Conservation (phyloP, 306 rosid genomes). For the Phaseolus lunatus region DNA sequence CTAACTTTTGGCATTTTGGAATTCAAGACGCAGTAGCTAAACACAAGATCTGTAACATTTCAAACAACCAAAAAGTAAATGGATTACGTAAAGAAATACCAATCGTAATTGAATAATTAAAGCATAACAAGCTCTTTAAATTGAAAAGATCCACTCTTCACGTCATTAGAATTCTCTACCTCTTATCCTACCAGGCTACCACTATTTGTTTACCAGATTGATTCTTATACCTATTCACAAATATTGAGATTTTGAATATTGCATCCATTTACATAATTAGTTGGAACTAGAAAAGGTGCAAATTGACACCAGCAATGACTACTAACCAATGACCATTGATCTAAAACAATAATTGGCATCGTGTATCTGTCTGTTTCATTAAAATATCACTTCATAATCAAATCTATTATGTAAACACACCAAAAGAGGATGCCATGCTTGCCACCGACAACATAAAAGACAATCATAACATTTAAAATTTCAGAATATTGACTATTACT, state of each 20-base stretch:
- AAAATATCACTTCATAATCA: slow-evolving; percentile 11
- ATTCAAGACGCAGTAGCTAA: slow-evolving; percentile 40
- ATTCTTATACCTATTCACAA: background rate
- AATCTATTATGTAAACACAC: background rate
- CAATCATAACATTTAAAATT: background rate
- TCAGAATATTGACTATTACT: background rate
- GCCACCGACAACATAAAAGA: background rate
- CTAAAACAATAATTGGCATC: background rate
- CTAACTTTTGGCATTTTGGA: slow-evolving; percentile 72
- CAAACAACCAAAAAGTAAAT: background rate
- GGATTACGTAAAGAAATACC: background rate
- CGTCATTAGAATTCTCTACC: background rate
- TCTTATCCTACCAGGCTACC: background rate
- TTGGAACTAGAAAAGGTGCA: slow-evolving; percentile 1
- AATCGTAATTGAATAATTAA: slow-evolving; percentile 2
- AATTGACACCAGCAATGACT: background rate
- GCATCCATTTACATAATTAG: background rate
- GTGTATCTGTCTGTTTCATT: background rate
- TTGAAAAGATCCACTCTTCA: background rate
- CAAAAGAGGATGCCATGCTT: background rate
- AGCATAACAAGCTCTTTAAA: background rate
- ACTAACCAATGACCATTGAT: background rate
- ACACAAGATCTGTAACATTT: slow-evolving; percentile 44
- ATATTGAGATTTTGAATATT: slow-evolving; percentile 4
- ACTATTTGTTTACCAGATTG: background rate